Evolutionary conservation across 495 filamentous ascomycete genomes (phyloP).

Genomic region (Tuber umbilicatum): DNA sequence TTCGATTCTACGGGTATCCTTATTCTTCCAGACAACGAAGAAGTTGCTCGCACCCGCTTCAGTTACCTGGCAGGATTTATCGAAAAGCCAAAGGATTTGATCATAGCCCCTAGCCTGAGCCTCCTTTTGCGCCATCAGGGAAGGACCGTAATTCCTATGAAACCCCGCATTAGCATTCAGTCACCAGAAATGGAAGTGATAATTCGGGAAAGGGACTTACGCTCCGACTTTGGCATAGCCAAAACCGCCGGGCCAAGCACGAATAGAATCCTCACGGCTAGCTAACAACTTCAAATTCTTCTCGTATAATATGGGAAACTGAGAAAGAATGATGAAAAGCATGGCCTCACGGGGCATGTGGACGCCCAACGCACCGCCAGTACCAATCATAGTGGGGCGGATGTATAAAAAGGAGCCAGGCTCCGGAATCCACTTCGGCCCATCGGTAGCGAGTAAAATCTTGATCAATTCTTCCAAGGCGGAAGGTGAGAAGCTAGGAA

Average conservation of each 20-base stretch:
- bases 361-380: slow-evolving; percentile 69
- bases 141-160: slow-evolving; percentile 72
- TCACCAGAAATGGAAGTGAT: background rate
- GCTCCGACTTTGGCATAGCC: slow-evolving; percentile 86
- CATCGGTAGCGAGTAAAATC: slow-evolving; percentile 63
- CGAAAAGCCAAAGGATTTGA: slow-evolving; percentile 90
- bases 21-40: slow-evolving; percentile 73
- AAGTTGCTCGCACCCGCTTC: slow-evolving; percentile 92
- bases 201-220: slow-evolving; percentile 16
- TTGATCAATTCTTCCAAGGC: slow-evolving; percentile 70
- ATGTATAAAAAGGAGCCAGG: slow-evolving; percentile 69
- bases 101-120: slow-evolving; percentile 65
- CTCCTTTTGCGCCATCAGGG: slow-evolving; percentile 65
- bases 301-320: slow-evolving; percentile 60
- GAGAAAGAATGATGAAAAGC: slow-evolving; percentile 70
- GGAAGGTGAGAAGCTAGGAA: slow-evolving; percentile 65
- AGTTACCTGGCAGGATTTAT: slow-evolving; percentile 64
- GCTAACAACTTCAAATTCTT: slow-evolving; percentile 67
- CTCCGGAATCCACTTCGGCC: slow-evolving; percentile 71
- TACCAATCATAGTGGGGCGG: slow-evolving; percentile 79
- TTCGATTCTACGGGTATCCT: slow-evolving; percentile 58
- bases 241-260: slow-evolving; percentile 89
- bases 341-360: slow-evolving; percentile 74
- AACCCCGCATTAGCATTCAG: slow-evolving; percentile 15
- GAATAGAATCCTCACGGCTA: slow-evolving; percentile 65